Percentiles rank a stretch among this genome's conserved stretches.
These are phyloP conservation scores for Talaromyces sp. DNA, from an alignment of 2,329 filamentous ascomycete genomes.

Conservation along the genomic window DNA sequence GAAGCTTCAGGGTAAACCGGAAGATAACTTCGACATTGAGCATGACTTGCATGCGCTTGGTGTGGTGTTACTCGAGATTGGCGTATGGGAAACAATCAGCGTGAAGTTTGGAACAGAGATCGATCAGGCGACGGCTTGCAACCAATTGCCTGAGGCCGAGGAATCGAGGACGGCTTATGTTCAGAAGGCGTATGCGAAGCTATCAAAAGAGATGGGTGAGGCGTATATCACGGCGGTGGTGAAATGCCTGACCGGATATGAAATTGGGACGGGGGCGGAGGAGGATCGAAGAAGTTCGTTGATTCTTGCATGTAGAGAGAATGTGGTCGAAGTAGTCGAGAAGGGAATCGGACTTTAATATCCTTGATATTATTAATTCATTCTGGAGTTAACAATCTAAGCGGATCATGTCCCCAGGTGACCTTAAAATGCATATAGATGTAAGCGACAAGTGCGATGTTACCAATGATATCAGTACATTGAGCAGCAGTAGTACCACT, in stretches of 20 bases:
- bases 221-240: not conserved
- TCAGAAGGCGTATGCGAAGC: not conserved
- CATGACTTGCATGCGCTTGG: not conserved
- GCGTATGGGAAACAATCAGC: not conserved
- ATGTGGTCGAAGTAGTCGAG: not conserved
- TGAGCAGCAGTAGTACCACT: not conserved
- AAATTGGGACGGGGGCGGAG: not conserved
- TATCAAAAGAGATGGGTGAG: not conserved
- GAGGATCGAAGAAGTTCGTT: not conserved
- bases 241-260: not conserved
- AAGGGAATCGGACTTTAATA: not conserved
- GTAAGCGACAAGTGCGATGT: not conserved
- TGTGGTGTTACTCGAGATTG: not conserved
- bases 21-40: not conserved
- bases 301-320: not conserved
- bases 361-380: too few species aligned
- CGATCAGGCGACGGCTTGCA: not conserved
- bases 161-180: not conserved
- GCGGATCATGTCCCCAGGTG: too few species aligned
- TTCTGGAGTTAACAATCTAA: too few species aligned
- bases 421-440: not conserved
- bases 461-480: not conserved
- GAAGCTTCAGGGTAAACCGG: not conserved
- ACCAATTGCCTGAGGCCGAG: not conserved
- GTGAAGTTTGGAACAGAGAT: not conserved